Evolutionary conservation across 768 basidiomycete genomes (phyloP).

Genomic region (Boletus rubropictus): DNA sequence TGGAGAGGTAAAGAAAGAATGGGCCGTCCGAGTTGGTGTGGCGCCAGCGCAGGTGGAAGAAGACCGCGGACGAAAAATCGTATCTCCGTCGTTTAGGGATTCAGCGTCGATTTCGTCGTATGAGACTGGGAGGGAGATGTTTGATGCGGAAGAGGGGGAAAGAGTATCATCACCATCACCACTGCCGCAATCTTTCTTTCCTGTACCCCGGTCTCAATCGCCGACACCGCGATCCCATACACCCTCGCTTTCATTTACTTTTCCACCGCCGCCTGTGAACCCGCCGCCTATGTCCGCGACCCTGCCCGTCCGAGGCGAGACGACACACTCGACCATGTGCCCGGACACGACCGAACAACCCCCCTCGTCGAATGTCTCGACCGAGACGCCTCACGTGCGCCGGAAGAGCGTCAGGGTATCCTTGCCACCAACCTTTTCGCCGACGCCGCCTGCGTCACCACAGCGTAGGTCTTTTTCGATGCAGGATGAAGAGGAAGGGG

Average conservation of each 20-base stretch:
- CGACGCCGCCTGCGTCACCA: slow-evolving; percentile 53
- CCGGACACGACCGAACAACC: neutral
- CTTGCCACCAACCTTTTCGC: slow-evolving; percentile 68
- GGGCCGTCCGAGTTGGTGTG: neutral
- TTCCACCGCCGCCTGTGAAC: slow-evolving; percentile 13
- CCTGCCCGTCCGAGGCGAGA: neutral
- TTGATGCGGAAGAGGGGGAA: slow-evolving; percentile 30
- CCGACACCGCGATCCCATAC: neutral
- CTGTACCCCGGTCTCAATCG: neutral
- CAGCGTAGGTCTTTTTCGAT: slow-evolving; percentile 3
- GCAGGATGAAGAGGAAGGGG: slow-evolving; percentile 4
- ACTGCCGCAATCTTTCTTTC: neutral
- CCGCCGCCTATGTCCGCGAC: slow-evolving; percentile 2
- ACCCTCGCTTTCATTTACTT: slow-evolving; percentile 3
- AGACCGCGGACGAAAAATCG: neutral
- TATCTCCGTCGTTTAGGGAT: slow-evolving; percentile 8
- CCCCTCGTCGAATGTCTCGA: slow-evolving; percentile 14
- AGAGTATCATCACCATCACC: slow-evolving; percentile 3
- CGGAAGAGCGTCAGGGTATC: slow-evolving; percentile 77
- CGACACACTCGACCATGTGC: neutral
- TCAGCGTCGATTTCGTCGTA: slow-evolving; percentile 48
- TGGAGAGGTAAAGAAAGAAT: neutral
- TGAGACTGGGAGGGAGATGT: slow-evolving; percentile 56
- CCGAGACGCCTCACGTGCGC: slow-evolving; percentile 22
- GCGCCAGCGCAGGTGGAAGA: neutral